These are phyloP conservation scores for Oenanthe javanica DNA, from an alignment of 140 eudicot genomes.

Conservation along the genomic window DNA sequence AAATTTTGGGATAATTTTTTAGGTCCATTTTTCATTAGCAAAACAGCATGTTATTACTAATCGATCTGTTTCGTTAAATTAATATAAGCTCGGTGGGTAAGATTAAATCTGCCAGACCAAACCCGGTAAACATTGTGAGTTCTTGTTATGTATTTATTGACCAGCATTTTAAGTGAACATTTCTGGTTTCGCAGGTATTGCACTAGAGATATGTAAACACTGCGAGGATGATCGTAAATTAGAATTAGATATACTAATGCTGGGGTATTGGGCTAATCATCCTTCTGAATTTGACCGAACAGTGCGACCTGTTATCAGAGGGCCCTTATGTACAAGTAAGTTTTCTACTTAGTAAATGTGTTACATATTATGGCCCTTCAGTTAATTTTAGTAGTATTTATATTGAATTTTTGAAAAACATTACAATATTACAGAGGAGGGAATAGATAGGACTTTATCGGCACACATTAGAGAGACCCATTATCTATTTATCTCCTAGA, in stretches of 20 bases:
- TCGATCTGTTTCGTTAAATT: not conserved
- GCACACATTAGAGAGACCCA: not conserved
- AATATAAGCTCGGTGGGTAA: not conserved
- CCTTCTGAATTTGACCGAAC: conserved; percentile 14
- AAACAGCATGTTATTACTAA: not conserved
- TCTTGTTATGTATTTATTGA: not conserved
- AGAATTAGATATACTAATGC: not conserved
- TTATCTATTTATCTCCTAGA: not conserved
- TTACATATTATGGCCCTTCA: no score
- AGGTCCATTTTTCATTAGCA: no score
- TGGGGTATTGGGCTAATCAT: conserved; percentile 14
- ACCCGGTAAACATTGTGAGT: not conserved
- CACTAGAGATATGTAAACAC: conserved; percentile 12
- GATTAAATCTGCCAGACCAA: not conserved
- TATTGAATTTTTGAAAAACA: no score
- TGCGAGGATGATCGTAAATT: not conserved
- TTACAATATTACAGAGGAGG: no score
- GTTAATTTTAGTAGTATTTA: no score
- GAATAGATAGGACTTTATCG: not conserved
- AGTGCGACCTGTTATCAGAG: conserved; percentile 8
- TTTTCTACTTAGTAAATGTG: not conserved
- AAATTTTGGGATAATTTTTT: no score
- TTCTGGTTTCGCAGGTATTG: conserved; percentile 14
- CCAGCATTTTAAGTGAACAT: not conserved
- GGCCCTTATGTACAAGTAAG: conserved; percentile 1